These are phyloP conservation scores for Colletotrichum tamarilloi DNA, from an alignment of 2,329 filamentous ascomycete genomes.

Conservation along the genomic window DNA sequence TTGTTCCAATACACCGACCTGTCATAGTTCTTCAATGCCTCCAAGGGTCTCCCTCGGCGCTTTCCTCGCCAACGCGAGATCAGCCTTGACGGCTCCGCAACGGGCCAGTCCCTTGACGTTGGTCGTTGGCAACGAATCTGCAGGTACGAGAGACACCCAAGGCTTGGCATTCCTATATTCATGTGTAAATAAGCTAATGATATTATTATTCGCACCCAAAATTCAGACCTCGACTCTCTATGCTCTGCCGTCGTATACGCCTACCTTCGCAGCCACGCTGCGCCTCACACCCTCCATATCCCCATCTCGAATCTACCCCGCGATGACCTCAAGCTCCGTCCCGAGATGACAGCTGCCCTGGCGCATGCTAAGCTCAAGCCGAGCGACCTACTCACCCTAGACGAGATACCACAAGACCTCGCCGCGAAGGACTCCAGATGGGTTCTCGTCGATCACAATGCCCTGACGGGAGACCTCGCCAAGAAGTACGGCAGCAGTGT, in stretches of 20 bases:
- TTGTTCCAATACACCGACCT: not conserved
- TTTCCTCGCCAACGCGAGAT: conserved; percentile 64
- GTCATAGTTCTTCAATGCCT: conserved; percentile 39
- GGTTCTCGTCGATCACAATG: conserved; percentile 86
- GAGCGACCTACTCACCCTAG: conserved; percentile 72
- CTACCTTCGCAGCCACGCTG: conserved; percentile 74
- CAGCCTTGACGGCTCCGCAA: conserved; percentile 57
- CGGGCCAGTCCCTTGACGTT: conserved; percentile 64
- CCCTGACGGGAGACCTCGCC: conserved; percentile 71
- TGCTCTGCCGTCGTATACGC: conserved; percentile 79
- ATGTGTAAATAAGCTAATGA: not conserved
- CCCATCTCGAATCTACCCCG: conserved; percentile 79
- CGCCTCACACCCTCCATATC: conserved; percentile 69
- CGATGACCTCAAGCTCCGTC: conserved; percentile 76
- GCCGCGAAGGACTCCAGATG: conserved; percentile 69
- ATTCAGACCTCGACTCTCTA: conserved; percentile 81
- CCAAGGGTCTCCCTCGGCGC: conserved; percentile 54
- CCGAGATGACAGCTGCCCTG: conserved; percentile 77
- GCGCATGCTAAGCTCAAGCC: conserved; percentile 67
- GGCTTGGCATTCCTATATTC: not conserved
- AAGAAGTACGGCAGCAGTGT: conserved; percentile 63
- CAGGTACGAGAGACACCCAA: conserved; percentile 55
- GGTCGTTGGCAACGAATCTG: conserved; percentile 76
- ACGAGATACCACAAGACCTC: conserved; percentile 59
- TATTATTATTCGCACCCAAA: not conserved